phyloP scores from a whole-genome alignment of 1,139 yeast genomes.

The Blastobotrys ciferrii region DNA sequence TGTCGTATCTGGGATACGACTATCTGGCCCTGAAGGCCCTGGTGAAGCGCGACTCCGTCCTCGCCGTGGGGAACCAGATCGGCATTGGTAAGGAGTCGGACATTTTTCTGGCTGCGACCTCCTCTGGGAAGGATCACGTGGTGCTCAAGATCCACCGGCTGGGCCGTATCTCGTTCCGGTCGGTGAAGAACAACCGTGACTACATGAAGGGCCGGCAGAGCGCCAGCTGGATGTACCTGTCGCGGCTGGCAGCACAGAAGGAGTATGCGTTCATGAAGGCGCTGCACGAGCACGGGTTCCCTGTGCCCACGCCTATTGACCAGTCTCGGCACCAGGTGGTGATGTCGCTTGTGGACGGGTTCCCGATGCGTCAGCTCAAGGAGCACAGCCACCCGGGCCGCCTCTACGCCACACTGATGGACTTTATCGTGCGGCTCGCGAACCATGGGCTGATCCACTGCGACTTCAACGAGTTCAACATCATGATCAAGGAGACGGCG shows the following conservation, averaged over 20 bases:
- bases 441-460: slow-evolving; percentile 92
- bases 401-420: slow-evolving; percentile 82
- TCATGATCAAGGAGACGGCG: slow-evolving; percentile 70
- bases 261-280: slow-evolving; percentile 86
- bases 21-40: slow-evolving; percentile 84
- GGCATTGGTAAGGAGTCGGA: slow-evolving; percentile 99
- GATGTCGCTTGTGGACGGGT: slow-evolving; percentile 88
- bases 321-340: slow-evolving; percentile 87
- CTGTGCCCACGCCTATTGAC: slow-evolving; percentile 87
- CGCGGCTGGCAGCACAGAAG: slow-evolving; percentile 85
- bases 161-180: slow-evolving; percentile 89
- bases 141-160: slow-evolving; percentile 88
- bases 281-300: slow-evolving; percentile 69
- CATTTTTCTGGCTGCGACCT: slow-evolving; percentile 80
- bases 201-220: slow-evolving; percentile 68
- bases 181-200: slow-evolving; percentile 92
- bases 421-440: slow-evolving; percentile 77
- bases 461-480: slow-evolving; percentile 95
- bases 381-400: slow-evolving; percentile 65
- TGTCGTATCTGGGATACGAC: slow-evolving; percentile 88
- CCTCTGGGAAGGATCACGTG: slow-evolving; percentile 54
- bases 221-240: slow-evolving; percentile 88
- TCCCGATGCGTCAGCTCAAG: slow-evolving; percentile 80
- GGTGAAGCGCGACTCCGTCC: slow-evolving; percentile 64
- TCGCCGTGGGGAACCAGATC: slow-evolving; percentile 80